These are phyloP conservation scores for Cutaneotrichosporon mucoides DNA, from an alignment of 1,284 basidiomycete species.

Conservation along the genomic window DNA sequence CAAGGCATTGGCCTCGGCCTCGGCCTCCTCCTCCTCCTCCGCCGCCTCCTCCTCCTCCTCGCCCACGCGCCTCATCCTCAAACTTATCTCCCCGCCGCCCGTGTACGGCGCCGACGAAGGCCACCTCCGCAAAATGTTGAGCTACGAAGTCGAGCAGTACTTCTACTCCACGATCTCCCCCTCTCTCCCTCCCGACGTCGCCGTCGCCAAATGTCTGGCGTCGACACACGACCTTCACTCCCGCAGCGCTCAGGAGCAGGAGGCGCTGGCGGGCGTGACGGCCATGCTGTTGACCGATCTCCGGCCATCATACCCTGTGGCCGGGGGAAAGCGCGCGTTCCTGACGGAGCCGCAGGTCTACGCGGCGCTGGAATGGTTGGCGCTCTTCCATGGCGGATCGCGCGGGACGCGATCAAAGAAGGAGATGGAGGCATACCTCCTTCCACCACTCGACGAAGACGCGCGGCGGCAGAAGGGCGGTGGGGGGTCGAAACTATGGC, in stretches of 20 bases:
- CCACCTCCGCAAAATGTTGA: conserved; percentile 20
- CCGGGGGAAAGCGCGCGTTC: conserved; percentile 10
- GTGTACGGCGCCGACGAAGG: conserved; percentile 9
- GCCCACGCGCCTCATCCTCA: conserved; percentile 9
- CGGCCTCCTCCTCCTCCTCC: too few species aligned
- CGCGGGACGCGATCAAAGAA: neutral
- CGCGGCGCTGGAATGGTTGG: conserved; percentile 14
- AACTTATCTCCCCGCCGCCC: conserved; percentile 13
- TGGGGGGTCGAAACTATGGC: conserved; percentile 10
- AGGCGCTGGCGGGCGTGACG: neutral
- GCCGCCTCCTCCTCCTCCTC: neutral
- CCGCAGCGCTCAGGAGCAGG: neutral
- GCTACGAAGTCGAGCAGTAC: conserved; percentile 19
- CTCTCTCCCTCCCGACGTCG: neutral
- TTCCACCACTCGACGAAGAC: conserved; percentile 4
- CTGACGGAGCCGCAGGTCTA: neutral
- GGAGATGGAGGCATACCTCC: neutral
- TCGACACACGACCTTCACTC: neutral
- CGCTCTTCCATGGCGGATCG: neutral
- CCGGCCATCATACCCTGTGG: conserved; percentile 2
- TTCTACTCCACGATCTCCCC: conserved; percentile 14
- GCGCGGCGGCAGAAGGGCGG: neutral
- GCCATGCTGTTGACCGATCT: conserved; percentile 14
- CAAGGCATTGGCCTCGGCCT: too few species aligned
- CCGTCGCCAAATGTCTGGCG: conserved; percentile 10